Evolutionary conservation across 768 basidiomycete genomes (phyloP).

Genomic region (Neoboletus brunneissimus): DNA sequence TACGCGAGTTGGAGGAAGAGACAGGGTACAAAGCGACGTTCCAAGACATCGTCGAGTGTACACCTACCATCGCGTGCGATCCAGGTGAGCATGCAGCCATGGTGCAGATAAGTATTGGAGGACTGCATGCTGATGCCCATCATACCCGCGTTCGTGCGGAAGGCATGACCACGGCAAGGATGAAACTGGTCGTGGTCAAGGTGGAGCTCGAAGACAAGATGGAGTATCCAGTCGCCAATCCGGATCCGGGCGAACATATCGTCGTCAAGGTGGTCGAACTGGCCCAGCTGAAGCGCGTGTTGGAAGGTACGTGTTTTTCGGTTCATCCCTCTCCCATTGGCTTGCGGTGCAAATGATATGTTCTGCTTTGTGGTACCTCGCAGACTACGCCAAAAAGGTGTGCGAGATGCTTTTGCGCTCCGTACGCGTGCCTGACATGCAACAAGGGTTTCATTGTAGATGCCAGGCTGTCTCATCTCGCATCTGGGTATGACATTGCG

Average conservation of each 20-base stretch:
- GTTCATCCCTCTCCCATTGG: neutral
- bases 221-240: conserved; percentile 66
- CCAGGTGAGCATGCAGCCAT: conserved; percentile 50
- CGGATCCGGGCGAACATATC: conserved; percentile 88
- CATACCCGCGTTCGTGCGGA: neutral
- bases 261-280: conserved; percentile 69
- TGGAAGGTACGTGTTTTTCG: conserved; percentile 57
- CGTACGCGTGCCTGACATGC: neutral
- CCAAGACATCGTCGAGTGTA: conserved; percentile 54
- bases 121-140: neutral
- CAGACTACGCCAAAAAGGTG: conserved; percentile 63
- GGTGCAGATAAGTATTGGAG: too few relatives aligned
- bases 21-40: conserved; percentile 75
- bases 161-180: conserved; percentile 95
- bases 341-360: neutral
- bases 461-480: conserved; percentile 74
- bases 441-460: conserved; percentile 65
- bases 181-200: conserved; percentile 77
- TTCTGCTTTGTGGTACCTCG: neutral
- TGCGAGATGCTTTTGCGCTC: neutral
- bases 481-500: conserved; percentile 63
- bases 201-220: conserved; percentile 66
- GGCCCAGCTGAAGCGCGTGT: conserved; percentile 52
- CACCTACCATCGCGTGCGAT: conserved; percentile 62
- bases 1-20: conserved; percentile 90